Evolutionary conservation across 331 rosid genomes (phyloP), one percentile per base, ranked within the genome.

Genomic region (Malus hybrid): DNA sequence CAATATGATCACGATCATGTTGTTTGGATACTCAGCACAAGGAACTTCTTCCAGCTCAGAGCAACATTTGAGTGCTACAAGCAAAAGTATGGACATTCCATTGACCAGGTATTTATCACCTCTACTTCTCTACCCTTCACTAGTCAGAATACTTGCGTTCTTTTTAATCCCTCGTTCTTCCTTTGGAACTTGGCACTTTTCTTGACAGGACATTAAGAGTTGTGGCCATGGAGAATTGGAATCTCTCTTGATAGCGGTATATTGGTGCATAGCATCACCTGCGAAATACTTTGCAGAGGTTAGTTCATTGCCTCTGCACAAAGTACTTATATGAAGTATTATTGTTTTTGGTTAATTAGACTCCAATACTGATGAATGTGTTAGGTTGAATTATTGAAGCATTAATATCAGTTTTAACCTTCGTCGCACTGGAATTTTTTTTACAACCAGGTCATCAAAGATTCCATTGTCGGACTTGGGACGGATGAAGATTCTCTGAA

Each of bases 241-340:
- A 60, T 80, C 88, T 73, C 85, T 95, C 36, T 76, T 92, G 71
- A 69, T 69, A 65, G 64, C 82, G 32, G 84, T 75, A 5, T 80
- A 90, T 67, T 55, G 76, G 89, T 95, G 97, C 88, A 78, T 92
- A 57, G 93, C 85, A 7, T 60, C 77, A 63, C 98, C 99, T 0
- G 93, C 88, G 85, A 87, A 88, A 79, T 95, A 95, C 82, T 95
- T 95, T 80, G 99, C 99, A 4, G 78, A 84, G 99, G 99, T 95
- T 76, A 76, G 20, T 68, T 65, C 74, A 22, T 79, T 75, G 54
- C 67, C 28, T 55, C 52, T 10, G 6, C 9, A 9, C 59, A 16
- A 18, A 65, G n/a, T 48, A 42, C 32, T 29, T 57, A 15, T 22
- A 10, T 18, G 1, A 6, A 50, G 56, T 3, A 42, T 0, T 50